Evolutionary conservation across 257 asterid genomes (phyloP).

Genomic region (Lantana camara): DNA sequence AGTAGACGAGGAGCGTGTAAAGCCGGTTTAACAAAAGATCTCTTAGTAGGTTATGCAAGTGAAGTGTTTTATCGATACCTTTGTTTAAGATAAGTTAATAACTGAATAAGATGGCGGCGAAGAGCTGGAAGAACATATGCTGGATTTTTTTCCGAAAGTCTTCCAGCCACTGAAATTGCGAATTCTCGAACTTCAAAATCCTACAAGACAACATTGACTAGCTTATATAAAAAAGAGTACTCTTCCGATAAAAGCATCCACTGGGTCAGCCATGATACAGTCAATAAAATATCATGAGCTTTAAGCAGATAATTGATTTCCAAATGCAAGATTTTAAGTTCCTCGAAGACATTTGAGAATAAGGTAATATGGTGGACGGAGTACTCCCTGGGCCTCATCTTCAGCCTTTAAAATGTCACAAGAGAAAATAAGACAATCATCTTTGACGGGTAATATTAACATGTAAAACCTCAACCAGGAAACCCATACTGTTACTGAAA

Average conservation of each 20-base stretch:
- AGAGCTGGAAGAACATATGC: constrained; percentile 99
- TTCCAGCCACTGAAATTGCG: constrained; percentile 94
- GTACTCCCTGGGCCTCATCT: neutral
- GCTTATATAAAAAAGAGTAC: constrained; percentile 21
- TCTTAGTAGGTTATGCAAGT: constrained; percentile 21
- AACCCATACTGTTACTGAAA: neutral
- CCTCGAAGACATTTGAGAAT: neutral
- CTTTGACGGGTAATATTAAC: neutral
- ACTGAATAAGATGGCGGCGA: constrained; percentile 96
- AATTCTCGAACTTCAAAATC: constrained; percentile 89
- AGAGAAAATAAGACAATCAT: constrained; percentile 2
- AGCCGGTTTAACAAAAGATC: constrained; percentile 13
- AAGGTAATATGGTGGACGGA: neutral
- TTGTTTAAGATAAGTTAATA: constrained; percentile 91
- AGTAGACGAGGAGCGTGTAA: constrained; percentile 13
- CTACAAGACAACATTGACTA: constrained; percentile 41
- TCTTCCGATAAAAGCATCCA: constrained; percentile 18
- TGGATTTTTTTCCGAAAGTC: constrained; percentile 97
- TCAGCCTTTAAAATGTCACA: neutral
- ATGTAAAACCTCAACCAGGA: neutral
- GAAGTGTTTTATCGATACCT: constrained; percentile 53
- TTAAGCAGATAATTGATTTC: constrained; percentile 15
- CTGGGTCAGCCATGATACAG: constrained; percentile 4
- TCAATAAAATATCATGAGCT: constrained; percentile 8
- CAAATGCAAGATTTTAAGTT: neutral